Evolutionary conservation across 768 basidiomycete species (phyloP).

Genomic region (Lactifluus subvellereus): DNA sequence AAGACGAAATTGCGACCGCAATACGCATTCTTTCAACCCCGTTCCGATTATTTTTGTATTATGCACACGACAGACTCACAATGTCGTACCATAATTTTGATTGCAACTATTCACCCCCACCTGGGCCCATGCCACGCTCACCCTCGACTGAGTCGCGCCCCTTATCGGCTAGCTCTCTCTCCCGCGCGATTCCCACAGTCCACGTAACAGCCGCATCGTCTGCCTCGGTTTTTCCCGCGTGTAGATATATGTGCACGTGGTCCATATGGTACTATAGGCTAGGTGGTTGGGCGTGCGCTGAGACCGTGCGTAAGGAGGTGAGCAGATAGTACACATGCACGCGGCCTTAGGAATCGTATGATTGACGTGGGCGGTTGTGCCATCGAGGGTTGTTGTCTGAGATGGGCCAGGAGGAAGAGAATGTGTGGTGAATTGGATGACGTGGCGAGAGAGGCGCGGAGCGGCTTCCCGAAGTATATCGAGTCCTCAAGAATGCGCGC

Average conservation of each 20-base stretch:
- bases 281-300: constrained; percentile 71
- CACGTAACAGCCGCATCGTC: constrained; percentile 49
- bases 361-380: too few relatives aligned
- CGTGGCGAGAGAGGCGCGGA: too few relatives aligned
- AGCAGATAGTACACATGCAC: too few relatives aligned
- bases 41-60: too few relatives aligned
- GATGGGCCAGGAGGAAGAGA: background rate
- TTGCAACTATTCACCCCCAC: background rate
- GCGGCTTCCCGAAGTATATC: too few relatives aligned
- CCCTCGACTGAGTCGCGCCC: background rate
- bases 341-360: too few relatives aligned
- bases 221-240: constrained; percentile 61
- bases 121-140: background rate
- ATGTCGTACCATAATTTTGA: constrained; percentile 9
- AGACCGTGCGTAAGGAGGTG: constrained; percentile 33
- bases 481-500: too few relatives aligned
- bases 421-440: too few relatives aligned
- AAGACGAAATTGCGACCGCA: too few relatives aligned
- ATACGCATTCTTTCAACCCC: too few relatives aligned
- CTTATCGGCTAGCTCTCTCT: background rate
- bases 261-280: constrained; percentile 86
- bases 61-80: background rate
- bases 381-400: too few relatives aligned
- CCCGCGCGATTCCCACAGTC: constrained; percentile 30
- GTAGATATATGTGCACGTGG: constrained; percentile 83